Evolutionary conservation across 2,329 filamentous ascomycete species (phyloP), one percentile per base, ranked within the genome.

Genomic region (Rhexocercosporidium sp.): DNA sequence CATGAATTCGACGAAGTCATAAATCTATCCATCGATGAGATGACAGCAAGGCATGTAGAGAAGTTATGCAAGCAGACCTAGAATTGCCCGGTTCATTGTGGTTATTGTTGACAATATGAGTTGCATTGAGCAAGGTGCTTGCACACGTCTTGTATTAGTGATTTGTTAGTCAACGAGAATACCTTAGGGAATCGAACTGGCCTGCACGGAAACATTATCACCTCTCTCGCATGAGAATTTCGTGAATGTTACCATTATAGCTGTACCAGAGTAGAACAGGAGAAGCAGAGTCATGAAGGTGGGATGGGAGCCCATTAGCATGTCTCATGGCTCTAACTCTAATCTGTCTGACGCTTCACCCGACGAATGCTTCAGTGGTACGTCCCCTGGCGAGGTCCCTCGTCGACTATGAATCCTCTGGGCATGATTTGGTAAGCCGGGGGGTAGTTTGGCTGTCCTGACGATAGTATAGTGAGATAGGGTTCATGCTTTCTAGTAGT

Each of bases 11-110:
- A 69, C 3, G 37, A 46, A 44, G 27, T 64, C 41, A 49, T 66
- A 49, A 66, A 62, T n/a, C n/a, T n/a, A 54, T 41, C 60, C 41
- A 64, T 22, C 37, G 34, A 49, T 29, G 67, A 69, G 64, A 64
- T 59, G 53, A 56, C 16, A 8, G 63, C 56, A 65, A 65, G 63
- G 63, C 49, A 41, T 56, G 16, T 25, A 18, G 59, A 62, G 22
- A 63, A 62, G 59, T n/a, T 62, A 62, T 62, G 44, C 27, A 62
- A 62, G 59, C 44, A 62, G 46, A 51, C 59, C 59, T 62, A 46
- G n/a, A 46, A 41, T 41, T 41, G 37, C 37, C 7, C 6, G 37
- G 37, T 41, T 41, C 37, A 41, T 41, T 41, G 37, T 41, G 37
- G 37, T 41, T 41, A 41, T 41, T 41, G 37, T 41, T 41, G 37